Evolutionary conservation across 495 filamentous ascomycete genomes (phyloP), one percentile per base, ranked within the genome.

Genomic region (Echria macrotheca): DNA sequence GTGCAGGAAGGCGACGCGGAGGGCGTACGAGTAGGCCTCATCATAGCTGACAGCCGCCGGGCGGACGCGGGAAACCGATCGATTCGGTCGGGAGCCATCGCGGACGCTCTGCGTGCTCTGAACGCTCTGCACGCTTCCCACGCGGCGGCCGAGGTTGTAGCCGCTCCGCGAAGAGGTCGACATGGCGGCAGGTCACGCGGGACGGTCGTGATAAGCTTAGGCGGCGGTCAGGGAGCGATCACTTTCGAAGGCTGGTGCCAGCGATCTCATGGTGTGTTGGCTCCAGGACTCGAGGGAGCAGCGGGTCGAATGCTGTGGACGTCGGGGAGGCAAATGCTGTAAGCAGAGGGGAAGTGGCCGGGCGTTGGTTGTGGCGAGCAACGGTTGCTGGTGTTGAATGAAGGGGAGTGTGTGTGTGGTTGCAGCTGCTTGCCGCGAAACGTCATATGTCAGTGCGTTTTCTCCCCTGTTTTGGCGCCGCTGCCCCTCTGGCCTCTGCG

Each of bases 1-100:
- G 70, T 87, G 73, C 24, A 99, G 85, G 67, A 89, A 96, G 56
- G 94, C 90, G 57, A 88, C 83, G 43, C 94, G 86, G 43, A 99
- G 82, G 53, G 90, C 89, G 64, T 84, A 95, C 31, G 80, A 84
- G 71, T 90, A 95, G 65, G 87, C 90, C 69, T 95, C 87, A 54
- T 88, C 73, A 60, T 74, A 72, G 59, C 67, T 75, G 22, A 79
- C 68, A 14, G 59, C 53, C 22, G 68, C 54, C 10, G 64, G 62
- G 31, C 67, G 66, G 18, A 67, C 53, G 21, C 58, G 63, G 19
- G 76, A 75, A 22, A 50, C 50, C 7, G 64, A 52, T 38, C 68
- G 59, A 40, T 63, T 66, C 45, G 65, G 60, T 21, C 64, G 56
- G 8, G 57, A 54, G 39, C 61, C 59, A 45, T 67, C 47, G 32